Evolutionary conservation across 768 basidiomycete genomes (phyloP), one percentile per base, ranked within the genome.

Genomic region (Boletus speciosus): DNA sequence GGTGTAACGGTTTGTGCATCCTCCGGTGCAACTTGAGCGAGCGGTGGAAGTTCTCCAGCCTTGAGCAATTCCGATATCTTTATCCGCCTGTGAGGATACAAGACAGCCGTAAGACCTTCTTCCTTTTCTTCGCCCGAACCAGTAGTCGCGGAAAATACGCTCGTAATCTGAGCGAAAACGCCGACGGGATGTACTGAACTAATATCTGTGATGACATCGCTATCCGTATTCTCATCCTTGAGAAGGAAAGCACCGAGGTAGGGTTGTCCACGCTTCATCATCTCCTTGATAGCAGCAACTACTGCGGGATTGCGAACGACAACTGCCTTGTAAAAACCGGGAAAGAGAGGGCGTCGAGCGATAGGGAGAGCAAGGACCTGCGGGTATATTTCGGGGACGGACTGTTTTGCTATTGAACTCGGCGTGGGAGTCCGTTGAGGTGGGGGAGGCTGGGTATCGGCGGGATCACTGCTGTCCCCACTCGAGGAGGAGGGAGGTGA

Each of bases 261-360:
- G 0, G 95, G 94, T 68, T 98, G 96, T 0, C 95, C 95, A 40
- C 93, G 92, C 61, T 88, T 88, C 82, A 96, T 91, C 84, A 96
- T 91, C 67, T 97, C 94, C 73, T 93, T 91, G 66, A 99, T 90
- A 14, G 94, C 93, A 8, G 86, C 83, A 37, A 98, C 93, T 32
- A 99, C 96, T 0, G 84, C 80, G 0, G 93, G 92, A 60, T 98
- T 90, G 21, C 86, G 83, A 48, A 99, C 81, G 53, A 98, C 93
- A 47, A 98, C 95, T 3, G 95, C 96, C 70, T 98, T 97, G 80
- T 98, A 98, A 72, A 98, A 97, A 31, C 94, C 93, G 5, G 96
- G 96, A 75, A 98, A 98, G 43, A 98, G 85, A 1, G 96, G 96
- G 16, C 96, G 82, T 40, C 94, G 86, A 32, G 93, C 93, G 55